phyloP scores from a whole-genome alignment of 805 yeast species.

The Metschnikowia cerradonensis region DNA sequence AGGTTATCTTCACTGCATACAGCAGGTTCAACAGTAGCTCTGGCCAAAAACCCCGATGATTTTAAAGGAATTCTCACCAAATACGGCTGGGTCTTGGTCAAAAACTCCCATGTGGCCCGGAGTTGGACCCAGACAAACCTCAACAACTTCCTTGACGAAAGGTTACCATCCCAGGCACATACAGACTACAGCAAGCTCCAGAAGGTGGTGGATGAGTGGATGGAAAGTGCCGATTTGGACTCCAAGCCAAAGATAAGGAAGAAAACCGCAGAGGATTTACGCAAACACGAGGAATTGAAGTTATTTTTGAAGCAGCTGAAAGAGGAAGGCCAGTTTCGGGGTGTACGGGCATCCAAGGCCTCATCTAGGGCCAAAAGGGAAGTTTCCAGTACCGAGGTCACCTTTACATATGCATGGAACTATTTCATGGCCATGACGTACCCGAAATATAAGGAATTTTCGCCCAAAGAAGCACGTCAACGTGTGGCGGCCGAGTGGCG shows the following conservation, averaged over 20 bases:
- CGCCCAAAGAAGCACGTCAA: slow-evolving; percentile 15
- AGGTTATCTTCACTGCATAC: too few species aligned
- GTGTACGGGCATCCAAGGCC: not conserved
- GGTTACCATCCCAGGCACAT: slow-evolving; percentile 1
- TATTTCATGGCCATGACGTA: slow-evolving; percentile 23
- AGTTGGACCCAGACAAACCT: slow-evolving; percentile 20
- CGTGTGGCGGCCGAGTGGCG: slow-evolving; percentile 24
- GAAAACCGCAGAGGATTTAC: slow-evolving; percentile 11
- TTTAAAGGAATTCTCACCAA: slow-evolving; percentile 18
- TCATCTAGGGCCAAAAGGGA: not conserved
- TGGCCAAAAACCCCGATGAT: slow-evolving; percentile 12
- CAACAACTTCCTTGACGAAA: slow-evolving; percentile 5
- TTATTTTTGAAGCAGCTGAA: slow-evolving; percentile 22
- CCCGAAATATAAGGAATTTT: slow-evolving; percentile 14
- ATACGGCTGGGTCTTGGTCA: slow-evolving; percentile 23
- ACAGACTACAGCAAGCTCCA: slow-evolving; percentile 7
- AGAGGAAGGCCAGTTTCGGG: slow-evolving; percentile 15
- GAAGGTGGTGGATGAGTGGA: slow-evolving; percentile 18
- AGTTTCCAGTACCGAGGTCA: slow-evolving; percentile 15
- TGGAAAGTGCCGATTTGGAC: slow-evolving; percentile 7
- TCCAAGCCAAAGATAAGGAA: slow-evolving; percentile 14
- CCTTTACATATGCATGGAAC: slow-evolving; percentile 36
- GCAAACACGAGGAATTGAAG: slow-evolving; percentile 16
- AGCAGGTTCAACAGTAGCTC: not conserved
- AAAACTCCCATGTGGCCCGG: slow-evolving; percentile 16